A percentile compares a stretch with the other conserved stretches of the same genome.
Conservation (phyloP, 495 filamentous ascomycete species). For the Hypoxylon trugodes region DNA sequence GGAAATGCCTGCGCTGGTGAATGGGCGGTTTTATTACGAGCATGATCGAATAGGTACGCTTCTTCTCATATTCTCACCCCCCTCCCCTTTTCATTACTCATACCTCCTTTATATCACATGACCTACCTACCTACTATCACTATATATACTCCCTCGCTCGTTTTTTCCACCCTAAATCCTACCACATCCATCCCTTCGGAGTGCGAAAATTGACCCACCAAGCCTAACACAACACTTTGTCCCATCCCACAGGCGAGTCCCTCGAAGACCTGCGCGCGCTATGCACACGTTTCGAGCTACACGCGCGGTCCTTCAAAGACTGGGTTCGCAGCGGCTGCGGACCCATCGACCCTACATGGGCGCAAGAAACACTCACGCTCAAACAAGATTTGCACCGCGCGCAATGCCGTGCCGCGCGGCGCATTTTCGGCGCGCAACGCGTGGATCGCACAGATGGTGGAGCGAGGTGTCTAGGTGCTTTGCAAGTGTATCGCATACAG, state of each 20-base stretch:
- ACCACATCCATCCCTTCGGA: conserved; percentile 14
- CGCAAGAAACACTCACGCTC: conserved; percentile 50
- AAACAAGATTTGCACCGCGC: conserved; percentile 54
- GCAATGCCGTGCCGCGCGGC: conserved; percentile 56
- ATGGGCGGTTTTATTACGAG: conserved; percentile 58
- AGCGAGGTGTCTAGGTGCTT: conserved; percentile 54
- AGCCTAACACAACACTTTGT: conserved; percentile 16
- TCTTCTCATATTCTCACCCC: neutral
- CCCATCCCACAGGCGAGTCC: conserved; percentile 48
- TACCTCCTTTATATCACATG: neutral
- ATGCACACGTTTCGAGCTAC: conserved; percentile 48
- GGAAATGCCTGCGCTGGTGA: conserved; percentile 55
- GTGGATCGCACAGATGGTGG: conserved; percentile 34
- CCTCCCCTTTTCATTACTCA: neutral
- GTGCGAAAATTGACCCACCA: conserved; percentile 32
- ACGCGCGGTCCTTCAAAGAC: conserved; percentile 52
- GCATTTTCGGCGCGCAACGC: conserved; percentile 52
- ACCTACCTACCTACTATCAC: neutral
- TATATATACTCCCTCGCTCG: neutral
- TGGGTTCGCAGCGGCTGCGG: conserved; percentile 53
- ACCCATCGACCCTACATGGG: conserved; percentile 56
- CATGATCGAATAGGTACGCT: conserved; percentile 55
- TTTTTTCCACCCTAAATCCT: neutral
- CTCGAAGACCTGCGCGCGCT: conserved; percentile 53
- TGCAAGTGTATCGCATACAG: conserved; percentile 53